phyloP scores from a whole-genome alignment of 352 stramenopile species.

The Globisporangium perplexum region DNA sequence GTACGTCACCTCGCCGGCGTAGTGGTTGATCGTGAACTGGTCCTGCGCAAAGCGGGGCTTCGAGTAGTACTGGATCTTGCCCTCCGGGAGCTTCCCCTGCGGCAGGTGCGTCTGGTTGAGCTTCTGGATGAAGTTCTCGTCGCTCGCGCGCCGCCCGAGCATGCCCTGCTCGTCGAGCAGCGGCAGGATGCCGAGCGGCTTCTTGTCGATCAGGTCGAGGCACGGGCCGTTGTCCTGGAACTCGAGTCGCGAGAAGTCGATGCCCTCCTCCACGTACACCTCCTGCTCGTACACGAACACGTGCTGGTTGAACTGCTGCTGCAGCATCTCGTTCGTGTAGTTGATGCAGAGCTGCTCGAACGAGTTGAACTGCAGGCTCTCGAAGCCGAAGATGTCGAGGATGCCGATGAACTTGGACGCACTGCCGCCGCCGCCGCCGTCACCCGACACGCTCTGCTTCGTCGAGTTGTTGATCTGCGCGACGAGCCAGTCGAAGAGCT shows the following conservation, averaged over 20 bases:
- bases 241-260: constrained; percentile 87
- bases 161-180: constrained; percentile 96
- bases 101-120: constrained; percentile 85
- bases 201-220: constrained; percentile 92
- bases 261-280: constrained; percentile 96
- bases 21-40: constrained; percentile 97
- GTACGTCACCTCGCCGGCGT: constrained; percentile 96
- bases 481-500: constrained; percentile 97
- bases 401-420: constrained; percentile 90
- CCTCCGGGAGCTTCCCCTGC: constrained; percentile 72
- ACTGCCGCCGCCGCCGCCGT: constrained; percentile 12
- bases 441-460: constrained; percentile 45
- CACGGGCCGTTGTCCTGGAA: constrained; percentile 94
- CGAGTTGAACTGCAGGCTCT: constrained; percentile 91
- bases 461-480: constrained; percentile 90
- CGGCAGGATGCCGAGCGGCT: constrained; percentile 88
- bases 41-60: constrained; percentile 86
- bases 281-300: constrained; percentile 97
- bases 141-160: constrained; percentile 84
- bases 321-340: constrained; percentile 95
- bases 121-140: constrained; percentile 92
- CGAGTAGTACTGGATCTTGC: constrained; percentile 77
- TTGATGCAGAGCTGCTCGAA: constrained; percentile 97
- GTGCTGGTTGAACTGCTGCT: constrained; percentile 94
- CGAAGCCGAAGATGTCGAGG: constrained; percentile 97